phyloP scores from a whole-genome alignment of 1,284 basidiomycete genomes.

The Irpex sp. region DNA sequence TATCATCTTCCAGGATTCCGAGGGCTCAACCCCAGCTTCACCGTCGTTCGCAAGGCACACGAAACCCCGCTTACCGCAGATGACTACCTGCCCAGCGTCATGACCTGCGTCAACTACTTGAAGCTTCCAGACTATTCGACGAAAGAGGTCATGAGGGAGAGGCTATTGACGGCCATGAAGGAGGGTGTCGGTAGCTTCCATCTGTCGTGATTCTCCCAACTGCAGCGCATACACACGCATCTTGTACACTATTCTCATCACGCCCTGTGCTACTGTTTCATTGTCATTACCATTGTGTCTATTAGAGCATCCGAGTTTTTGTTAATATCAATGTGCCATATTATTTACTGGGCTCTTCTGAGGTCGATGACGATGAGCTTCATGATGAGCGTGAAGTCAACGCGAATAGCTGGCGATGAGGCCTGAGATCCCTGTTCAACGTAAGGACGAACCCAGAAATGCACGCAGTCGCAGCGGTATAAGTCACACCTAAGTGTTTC shows the following conservation, averaged over 20 bases:
- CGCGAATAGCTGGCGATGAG: neutral
- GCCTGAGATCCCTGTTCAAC: neutral
- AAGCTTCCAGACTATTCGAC: slow-evolving; percentile 92
- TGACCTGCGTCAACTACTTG: slow-evolving; percentile 98
- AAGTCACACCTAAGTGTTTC: neutral
- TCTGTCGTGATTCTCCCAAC: slow-evolving; percentile 57
- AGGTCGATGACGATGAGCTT: too few relatives aligned
- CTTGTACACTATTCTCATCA: slow-evolving; percentile 8
- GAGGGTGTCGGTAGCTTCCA: slow-evolving; percentile 96
- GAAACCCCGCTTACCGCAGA: slow-evolving; percentile 88
- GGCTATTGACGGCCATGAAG: slow-evolving; percentile 75
- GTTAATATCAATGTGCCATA: neutral
- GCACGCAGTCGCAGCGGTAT: neutral
- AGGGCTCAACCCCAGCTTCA: slow-evolving; percentile 89
- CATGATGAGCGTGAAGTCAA: too few relatives aligned
- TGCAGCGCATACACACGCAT: neutral
- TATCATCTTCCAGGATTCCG: slow-evolving; percentile 70
- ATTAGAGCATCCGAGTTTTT: slow-evolving; percentile 4
- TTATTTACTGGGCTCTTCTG: neutral
- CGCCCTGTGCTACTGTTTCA: slow-evolving; percentile 5
- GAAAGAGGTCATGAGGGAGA: slow-evolving; percentile 75
- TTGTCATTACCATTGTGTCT: slow-evolving; percentile 9
- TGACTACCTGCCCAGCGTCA: slow-evolving; percentile 94
- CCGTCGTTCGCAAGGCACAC: slow-evolving; percentile 95
- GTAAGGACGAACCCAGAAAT: neutral